A percentile compares a stretch with the other conserved stretches of the same genome.
phyloP scores from a whole-genome alignment of 176 grass and related monocot genomes.

The Oryza meyeriana region DNA sequence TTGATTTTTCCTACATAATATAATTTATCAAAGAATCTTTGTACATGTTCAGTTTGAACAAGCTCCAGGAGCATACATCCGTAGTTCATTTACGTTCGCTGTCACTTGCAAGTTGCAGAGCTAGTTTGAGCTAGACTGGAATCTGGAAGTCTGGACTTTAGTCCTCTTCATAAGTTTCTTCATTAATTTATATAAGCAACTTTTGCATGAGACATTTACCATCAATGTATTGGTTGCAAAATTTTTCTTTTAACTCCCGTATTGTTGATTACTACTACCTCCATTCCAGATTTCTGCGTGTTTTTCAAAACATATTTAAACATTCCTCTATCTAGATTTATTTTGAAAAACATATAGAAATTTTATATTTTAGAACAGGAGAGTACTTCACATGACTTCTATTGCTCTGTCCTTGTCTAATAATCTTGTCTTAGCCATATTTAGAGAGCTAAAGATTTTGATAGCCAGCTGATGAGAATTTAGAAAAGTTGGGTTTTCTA shows the following conservation, averaged over 20 bases:
- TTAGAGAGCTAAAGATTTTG: too few species aligned
- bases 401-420: neutral
- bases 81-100: neutral
- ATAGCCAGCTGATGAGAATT: too few species aligned
- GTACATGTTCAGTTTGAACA: neutral
- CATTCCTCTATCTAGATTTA: too few species aligned
- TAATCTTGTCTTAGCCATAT: too few species aligned
- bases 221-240: neutral
- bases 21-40: neutral
- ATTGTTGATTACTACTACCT: neutral
- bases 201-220: conserved; percentile 6
- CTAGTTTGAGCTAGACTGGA: neutral
- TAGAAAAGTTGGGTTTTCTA: too few species aligned
- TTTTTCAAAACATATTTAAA: too few species aligned
- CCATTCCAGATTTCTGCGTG: too few species aligned
- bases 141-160: neutral
- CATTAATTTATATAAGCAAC: neutral
- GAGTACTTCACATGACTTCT: neutral
- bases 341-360: too few species aligned
- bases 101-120: neutral
- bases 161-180: neutral
- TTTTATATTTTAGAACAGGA: too few species aligned
- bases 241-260: too few species aligned
- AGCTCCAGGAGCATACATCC: neutral
- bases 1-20: neutral